Evolutionary conservation across 2,329 filamentous ascomycete species (phyloP).

Genomic region (Diaporthe eres): DNA sequence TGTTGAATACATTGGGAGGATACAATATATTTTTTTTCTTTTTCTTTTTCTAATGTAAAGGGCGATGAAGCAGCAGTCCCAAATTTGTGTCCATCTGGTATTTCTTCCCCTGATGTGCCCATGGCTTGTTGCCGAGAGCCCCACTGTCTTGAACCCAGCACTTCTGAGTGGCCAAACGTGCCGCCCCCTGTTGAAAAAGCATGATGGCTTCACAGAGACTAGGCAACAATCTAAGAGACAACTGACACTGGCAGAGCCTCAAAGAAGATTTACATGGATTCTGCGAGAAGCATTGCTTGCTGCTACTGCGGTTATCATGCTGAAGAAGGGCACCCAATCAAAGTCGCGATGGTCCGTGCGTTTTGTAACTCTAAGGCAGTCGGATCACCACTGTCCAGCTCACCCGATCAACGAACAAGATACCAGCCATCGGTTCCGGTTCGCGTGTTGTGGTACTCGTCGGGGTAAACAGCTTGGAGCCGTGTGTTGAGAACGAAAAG

Average conservation of each 20-base stretch:
- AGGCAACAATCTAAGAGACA: background rate
- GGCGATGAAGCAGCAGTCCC: background rate
- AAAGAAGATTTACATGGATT: too few relatives aligned
- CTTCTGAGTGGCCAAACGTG: background rate
- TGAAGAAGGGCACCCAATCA: too few relatives aligned
- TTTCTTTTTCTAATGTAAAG: background rate
- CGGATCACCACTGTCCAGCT: background rate
- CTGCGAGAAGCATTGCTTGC: background rate
- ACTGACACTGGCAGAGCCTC: too few relatives aligned
- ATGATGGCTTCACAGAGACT: background rate
- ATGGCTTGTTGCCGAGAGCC: background rate
- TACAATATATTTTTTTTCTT: too few relatives aligned
- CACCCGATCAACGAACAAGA: background rate
- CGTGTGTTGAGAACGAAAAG: too few relatives aligned
- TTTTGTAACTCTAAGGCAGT: too few relatives aligned
- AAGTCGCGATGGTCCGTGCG: too few relatives aligned
- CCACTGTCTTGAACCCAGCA: background rate
- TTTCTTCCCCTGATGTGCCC: background rate
- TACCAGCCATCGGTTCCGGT: background rate
- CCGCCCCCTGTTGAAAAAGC: background rate
- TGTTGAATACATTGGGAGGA: too few relatives aligned
- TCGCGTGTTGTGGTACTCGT: background rate
- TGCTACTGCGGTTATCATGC: background rate
- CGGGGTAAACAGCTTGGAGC: rapidly evolving
- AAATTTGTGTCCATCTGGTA: background rate